Evolutionary conservation across 495 filamentous ascomycete species (phyloP).

Genomic region (Neurospora africana): DNA sequence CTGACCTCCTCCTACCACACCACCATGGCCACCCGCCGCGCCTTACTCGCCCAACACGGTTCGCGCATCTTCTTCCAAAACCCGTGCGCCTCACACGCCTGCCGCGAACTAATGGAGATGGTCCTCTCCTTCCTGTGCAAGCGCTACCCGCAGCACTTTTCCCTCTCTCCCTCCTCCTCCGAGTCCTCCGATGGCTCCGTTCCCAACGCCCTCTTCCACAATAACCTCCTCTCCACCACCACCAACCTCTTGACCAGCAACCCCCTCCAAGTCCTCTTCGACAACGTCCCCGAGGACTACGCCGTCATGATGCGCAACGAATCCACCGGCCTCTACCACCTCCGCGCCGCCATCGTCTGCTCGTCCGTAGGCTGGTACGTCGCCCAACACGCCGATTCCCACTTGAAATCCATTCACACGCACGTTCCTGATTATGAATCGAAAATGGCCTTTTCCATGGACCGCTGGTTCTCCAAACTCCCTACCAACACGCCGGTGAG

Average conservation of each 20-base stretch:
- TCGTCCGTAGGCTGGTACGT: slow-evolving; percentile 76
- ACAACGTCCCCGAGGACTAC: slow-evolving; percentile 87
- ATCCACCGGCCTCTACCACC: slow-evolving; percentile 59
- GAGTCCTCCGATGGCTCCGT: neutral
- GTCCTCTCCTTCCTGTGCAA: slow-evolving; percentile 65
- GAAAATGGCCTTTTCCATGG: slow-evolving; percentile 86
- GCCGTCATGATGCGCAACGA: slow-evolving; percentile 68
- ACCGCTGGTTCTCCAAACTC: slow-evolving; percentile 79
- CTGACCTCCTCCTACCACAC: slow-evolving; percentile 64
- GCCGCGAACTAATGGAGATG: slow-evolving; percentile 90
- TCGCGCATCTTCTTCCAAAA: slow-evolving; percentile 54
- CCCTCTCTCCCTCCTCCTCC: slow-evolving; percentile 28
- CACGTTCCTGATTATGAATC: slow-evolving; percentile 81
- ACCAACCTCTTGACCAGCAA: slow-evolving; percentile 50
- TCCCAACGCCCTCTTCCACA: slow-evolving; percentile 45
- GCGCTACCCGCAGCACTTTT: slow-evolving; percentile 74
- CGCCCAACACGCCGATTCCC: slow-evolving; percentile 60
- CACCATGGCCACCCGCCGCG: slow-evolving; percentile 62
- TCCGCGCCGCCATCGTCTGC: slow-evolving; percentile 72
- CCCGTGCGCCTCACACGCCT: slow-evolving; percentile 71
- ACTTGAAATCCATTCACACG: slow-evolving; percentile 63
- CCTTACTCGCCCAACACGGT: slow-evolving; percentile 55
- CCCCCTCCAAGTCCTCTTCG: slow-evolving; percentile 63
- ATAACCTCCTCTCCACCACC: slow-evolving; percentile 56
- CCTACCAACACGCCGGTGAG: slow-evolving; percentile 69